These are phyloP conservation scores for Ascochyta clinopodiicola DNA, from an alignment of 2,329 filamentous ascomycete species.

Conservation along the genomic window DNA sequence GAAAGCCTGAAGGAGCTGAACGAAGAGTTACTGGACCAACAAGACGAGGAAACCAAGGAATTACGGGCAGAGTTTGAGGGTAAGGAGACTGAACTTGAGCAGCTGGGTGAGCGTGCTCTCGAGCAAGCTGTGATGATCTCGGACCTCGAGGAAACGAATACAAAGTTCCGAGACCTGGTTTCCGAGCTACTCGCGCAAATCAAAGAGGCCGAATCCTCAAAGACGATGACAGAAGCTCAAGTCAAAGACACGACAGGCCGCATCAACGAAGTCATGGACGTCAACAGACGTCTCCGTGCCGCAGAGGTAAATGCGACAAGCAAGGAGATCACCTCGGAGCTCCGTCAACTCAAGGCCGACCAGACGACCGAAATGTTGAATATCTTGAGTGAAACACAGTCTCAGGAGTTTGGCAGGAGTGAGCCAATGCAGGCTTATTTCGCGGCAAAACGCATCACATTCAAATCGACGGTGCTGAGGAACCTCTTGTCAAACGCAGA, in stretches of 20 bases:
- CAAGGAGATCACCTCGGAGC: slow-evolving; percentile 91
- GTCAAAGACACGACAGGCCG: slow-evolving; percentile 87
- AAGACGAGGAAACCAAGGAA: slow-evolving; percentile 91
- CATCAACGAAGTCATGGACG: slow-evolving; percentile 93
- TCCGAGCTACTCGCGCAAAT: slow-evolving; percentile 83
- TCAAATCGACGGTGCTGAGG: slow-evolving; percentile 68
- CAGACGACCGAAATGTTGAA: slow-evolving; percentile 87
- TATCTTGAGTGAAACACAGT: slow-evolving; percentile 59
- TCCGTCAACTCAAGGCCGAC: slow-evolving; percentile 84
- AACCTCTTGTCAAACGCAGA: slow-evolving; percentile 25
- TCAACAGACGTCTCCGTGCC: slow-evolving; percentile 91
- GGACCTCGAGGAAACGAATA: slow-evolving; percentile 89
- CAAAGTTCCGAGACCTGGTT: slow-evolving; percentile 87
- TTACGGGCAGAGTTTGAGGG: slow-evolving; percentile 93
- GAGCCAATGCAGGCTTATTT: slow-evolving; percentile 89
- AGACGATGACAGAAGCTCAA: slow-evolving; percentile 90
- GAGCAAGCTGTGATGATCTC: slow-evolving; percentile 82
- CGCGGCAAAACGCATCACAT: slow-evolving; percentile 83
- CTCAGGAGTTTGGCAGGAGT: slow-evolving; percentile 72
- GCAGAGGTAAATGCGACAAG: slow-evolving; percentile 90
- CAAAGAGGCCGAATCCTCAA: slow-evolving; percentile 89
- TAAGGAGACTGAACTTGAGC: slow-evolving; percentile 82
- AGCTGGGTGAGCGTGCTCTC: slow-evolving; percentile 74
- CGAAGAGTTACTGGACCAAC: slow-evolving; percentile 92
- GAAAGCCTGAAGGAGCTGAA: slow-evolving; percentile 90